Conservation (phyloP, 305 asterid species). For the Petunia hybrid region DNA sequence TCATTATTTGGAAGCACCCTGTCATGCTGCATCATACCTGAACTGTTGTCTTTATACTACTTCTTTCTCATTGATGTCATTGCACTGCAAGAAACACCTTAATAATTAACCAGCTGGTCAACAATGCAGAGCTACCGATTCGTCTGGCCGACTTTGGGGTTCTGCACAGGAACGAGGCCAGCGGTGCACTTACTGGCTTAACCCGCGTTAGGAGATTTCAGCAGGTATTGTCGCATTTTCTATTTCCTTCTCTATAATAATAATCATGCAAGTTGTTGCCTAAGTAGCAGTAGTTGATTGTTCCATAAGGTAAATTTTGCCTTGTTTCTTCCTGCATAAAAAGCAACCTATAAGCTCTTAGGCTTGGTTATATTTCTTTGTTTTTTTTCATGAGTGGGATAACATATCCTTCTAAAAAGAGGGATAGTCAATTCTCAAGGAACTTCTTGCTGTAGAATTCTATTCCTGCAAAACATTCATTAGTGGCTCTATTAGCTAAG, state of each 20-base stretch:
- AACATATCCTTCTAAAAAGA: too few relatives aligned
- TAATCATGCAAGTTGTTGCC: neutral
- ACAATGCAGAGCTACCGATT: slow-evolving; percentile 86
- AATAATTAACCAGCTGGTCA: slow-evolving; percentile 32
- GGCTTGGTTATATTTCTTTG: too few relatives aligned
- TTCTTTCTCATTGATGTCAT: neutral
- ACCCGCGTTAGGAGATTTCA: slow-evolving; percentile 98
- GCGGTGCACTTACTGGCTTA: slow-evolving; percentile 98
- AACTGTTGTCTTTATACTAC: slow-evolving; percentile 8
- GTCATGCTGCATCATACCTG: neutral
- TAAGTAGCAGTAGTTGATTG: neutral
- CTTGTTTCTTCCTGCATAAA: neutral
- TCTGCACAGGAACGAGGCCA: slow-evolving; percentile 95
- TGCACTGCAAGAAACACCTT: slow-evolving; percentile 1
- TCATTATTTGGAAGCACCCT: neutral
- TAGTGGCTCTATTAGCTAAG: slow-evolving; percentile 16
- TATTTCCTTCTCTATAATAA: slow-evolving; percentile 20
- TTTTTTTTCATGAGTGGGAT: too few relatives aligned
- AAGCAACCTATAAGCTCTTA: too few relatives aligned
- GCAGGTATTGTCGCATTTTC: slow-evolving; percentile 64
- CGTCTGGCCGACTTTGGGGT: slow-evolving; percentile 98
- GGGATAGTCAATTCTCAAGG: too few relatives aligned
- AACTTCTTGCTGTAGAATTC: slow-evolving; percentile 5
- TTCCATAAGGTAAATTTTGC: neutral
- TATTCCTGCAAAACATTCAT: neutral